These are phyloP conservation scores for Trypanosoma scelopori DNA, from an alignment of 208 protist species.

Conservation along the genomic window DNA sequence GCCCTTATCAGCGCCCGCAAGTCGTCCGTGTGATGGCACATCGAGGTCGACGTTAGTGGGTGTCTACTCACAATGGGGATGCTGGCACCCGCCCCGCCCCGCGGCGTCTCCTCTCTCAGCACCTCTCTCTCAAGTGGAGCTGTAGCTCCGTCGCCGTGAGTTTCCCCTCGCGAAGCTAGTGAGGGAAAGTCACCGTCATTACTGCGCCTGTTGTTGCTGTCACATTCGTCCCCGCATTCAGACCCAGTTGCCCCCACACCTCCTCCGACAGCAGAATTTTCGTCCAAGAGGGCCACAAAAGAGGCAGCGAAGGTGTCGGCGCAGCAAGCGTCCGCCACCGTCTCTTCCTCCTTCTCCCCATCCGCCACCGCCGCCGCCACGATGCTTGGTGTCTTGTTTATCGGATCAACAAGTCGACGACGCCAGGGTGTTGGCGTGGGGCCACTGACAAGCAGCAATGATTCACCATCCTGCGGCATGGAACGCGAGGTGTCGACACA, in stretches of 20 bases:
- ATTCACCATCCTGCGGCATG: slow-evolving; percentile 3
- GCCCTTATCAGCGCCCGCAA: slow-evolving; percentile 57
- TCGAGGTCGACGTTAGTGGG: neutral
- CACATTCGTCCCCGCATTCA: no score
- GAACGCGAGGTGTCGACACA: neutral
- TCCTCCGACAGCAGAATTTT: no score
- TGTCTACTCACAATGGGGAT: neutral
- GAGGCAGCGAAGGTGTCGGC: neutral
- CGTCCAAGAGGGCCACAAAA: neutral
- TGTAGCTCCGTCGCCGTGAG: no score
- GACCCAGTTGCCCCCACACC: no score
- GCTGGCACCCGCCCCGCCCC: neutral
- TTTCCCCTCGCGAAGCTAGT: no score
- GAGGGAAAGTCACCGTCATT: no score
- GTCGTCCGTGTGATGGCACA: slow-evolving; percentile 52
- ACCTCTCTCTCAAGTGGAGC: no score
- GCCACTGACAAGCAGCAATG: slow-evolving; percentile 55
- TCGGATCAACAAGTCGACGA: slow-evolving; percentile 9
- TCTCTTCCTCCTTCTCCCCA: neutral
- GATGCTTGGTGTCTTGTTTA: neutral
- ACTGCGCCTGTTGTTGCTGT: no score
- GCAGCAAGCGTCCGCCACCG: slow-evolving; percentile 6
- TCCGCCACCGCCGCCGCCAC: neutral
- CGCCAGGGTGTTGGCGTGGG: slow-evolving; percentile 52
- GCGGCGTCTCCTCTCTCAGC: no score